Percentiles rank a stretch among this genome's conserved stretches.
Conservation (phyloP, 176 grass and related monocot species). For the Zoysia pacifica region DNA sequence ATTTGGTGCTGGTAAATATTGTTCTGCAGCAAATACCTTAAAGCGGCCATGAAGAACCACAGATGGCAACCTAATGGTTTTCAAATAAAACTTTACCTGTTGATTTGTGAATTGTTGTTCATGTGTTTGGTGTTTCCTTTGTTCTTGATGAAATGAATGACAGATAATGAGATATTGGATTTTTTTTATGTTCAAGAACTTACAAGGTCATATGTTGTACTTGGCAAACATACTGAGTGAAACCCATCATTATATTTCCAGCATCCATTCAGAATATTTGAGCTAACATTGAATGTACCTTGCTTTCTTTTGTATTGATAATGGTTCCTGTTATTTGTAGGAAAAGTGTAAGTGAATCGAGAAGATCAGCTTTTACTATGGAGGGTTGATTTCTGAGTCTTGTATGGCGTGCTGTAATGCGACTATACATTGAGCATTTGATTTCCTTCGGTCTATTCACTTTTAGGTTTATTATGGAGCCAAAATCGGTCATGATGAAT, state of each 20-base stretch:
- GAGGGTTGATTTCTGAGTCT: background rate
- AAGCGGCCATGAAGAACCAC: background rate
- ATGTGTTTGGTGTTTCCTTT: slow-evolving; percentile 2
- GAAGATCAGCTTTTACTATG: slow-evolving; percentile 16
- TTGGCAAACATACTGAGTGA: slow-evolving; percentile 5
- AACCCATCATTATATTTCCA: background rate
- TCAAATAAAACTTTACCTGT: background rate
- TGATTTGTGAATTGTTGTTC: background rate
- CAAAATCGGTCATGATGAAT: slow-evolving; percentile 66
- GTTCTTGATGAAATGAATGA: background rate
- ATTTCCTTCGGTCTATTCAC: background rate
- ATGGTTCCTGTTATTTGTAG: slow-evolving; percentile 61
- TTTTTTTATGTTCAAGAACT: background rate
- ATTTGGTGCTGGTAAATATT: background rate
- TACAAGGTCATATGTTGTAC: background rate
- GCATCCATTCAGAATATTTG: background rate
- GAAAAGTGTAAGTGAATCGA: slow-evolving; percentile 87
- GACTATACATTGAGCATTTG: slow-evolving; percentile 13
- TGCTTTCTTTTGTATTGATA: slow-evolving; percentile 36
- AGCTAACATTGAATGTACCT: background rate
- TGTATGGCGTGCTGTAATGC: slow-evolving; percentile 18
- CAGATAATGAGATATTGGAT: background rate
- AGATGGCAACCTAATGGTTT: slow-evolving; percentile 8
- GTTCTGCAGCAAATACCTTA: background rate
- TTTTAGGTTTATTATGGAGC: slow-evolving; percentile 92